phyloP scores from a whole-genome alignment of 2,329 filamentous ascomycete genomes.

The Colletotrichum kahawae region DNA sequence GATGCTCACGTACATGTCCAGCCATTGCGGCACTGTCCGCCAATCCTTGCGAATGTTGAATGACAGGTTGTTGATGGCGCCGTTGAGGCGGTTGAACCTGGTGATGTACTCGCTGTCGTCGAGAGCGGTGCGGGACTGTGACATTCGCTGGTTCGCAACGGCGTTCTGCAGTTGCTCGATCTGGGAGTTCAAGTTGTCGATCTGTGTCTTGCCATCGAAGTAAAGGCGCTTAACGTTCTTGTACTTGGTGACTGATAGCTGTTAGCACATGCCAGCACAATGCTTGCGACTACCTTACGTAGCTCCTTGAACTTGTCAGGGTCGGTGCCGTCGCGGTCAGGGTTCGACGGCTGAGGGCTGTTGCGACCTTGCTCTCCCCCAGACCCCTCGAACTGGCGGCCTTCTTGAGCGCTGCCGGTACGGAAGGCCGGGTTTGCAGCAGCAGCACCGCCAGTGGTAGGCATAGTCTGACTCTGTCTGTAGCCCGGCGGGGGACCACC shows the following conservation, averaged over 20 bases:
- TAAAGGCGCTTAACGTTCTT: constrained; percentile 98
- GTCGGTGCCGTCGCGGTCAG: constrained; percentile 47
- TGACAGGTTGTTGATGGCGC: constrained; percentile 90
- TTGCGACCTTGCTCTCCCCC: constrained; percentile 55
- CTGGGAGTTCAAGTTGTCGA: constrained; percentile 85
- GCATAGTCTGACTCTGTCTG: constrained; percentile 52
- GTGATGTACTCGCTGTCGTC: constrained; percentile 94
- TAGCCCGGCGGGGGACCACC: constrained; percentile 56
- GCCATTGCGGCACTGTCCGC: constrained; percentile 80
- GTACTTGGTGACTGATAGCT: constrained; percentile 80
- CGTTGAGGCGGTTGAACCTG: constrained; percentile 88
- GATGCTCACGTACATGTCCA: constrained; percentile 79
- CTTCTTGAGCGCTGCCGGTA: constrained; percentile 40
- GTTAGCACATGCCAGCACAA: constrained; percentile 35
- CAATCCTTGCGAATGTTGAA: constrained; percentile 98
- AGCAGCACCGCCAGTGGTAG: constrained; percentile 45
- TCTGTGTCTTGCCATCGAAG: constrained; percentile 92
- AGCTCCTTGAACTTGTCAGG: constrained; percentile 64
- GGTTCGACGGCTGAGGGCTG: constrained; percentile 58
- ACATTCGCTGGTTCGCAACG: constrained; percentile 94
- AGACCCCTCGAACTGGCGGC: constrained; percentile 49
- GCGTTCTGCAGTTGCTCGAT: constrained; percentile 96
- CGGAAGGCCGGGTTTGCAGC: constrained; percentile 44
- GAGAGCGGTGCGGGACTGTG: constrained; percentile 89
- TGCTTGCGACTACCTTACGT: constrained; percentile 42